Conservation (phyloP, 2,329 filamentous ascomycete genomes). For the Fusarium chaquense region DNA sequence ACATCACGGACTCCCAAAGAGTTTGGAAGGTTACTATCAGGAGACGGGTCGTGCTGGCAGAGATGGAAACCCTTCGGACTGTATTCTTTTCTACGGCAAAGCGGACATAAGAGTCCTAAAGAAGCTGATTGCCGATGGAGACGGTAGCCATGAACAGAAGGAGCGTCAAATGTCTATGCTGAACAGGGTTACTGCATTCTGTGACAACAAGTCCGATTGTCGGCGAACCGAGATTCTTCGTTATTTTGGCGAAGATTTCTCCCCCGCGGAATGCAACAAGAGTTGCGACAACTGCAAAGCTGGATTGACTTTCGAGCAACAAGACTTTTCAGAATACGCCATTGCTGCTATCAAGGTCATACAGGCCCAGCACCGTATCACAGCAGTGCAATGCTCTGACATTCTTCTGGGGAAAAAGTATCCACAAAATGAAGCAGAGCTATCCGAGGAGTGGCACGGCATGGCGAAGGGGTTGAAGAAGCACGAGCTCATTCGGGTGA, state of each 20-base stretch:
- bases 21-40: constrained; percentile 97
- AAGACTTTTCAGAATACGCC: constrained; percentile 83
- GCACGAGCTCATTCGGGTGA: constrained; percentile 85
- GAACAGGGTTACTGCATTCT: constrained; percentile 85
- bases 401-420: constrained; percentile 79
- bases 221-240: constrained; percentile 86
- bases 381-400: constrained; percentile 84
- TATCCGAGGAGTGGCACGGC: constrained; percentile 73
- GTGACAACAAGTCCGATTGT: constrained; percentile 89
- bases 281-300: constrained; percentile 92
- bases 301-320: constrained; percentile 74
- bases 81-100: constrained; percentile 90
- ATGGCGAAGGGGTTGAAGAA: constrained; percentile 76
- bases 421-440: constrained; percentile 66
- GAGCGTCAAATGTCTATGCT: constrained; percentile 88
- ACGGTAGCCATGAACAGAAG: constrained; percentile 82
- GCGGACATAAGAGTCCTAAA: constrained; percentile 79
- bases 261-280: constrained; percentile 75
- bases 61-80: constrained; percentile 87
- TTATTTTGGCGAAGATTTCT: constrained; percentile 94
- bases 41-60: constrained; percentile 95
- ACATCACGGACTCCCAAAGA: constrained; percentile 93
- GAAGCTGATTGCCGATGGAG: constrained; percentile 85
- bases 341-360: constrained; percentile 77
- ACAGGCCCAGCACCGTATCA: constrained; percentile 70